Evolutionary conservation across 306 rosid species (phyloP).

Genomic region (Prunus padus): DNA sequence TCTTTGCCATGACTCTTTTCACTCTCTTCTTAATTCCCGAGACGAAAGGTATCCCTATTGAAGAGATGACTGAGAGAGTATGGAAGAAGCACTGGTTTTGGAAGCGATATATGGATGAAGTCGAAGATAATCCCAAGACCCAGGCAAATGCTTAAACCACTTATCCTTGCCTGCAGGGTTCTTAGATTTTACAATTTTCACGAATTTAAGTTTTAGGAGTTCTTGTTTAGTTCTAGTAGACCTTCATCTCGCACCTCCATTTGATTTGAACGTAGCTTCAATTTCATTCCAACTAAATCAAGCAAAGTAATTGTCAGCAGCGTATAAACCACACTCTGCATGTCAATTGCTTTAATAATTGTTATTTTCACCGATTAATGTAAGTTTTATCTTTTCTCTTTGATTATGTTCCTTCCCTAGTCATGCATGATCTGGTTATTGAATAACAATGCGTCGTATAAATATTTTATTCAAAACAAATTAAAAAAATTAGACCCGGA

Average conservation of each 20-base stretch:
- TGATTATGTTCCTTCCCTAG: background rate
- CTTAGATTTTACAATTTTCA: background rate
- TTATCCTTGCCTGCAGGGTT: background rate
- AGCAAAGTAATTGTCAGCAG: background rate
- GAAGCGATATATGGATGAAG: constrained; percentile 36
- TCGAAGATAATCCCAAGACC: background rate
- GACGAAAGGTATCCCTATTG: constrained; percentile 51
- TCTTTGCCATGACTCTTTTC: constrained; percentile 35
- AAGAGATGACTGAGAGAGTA: constrained; percentile 49
- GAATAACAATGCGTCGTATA: too few relatives aligned
- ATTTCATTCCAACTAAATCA: too few relatives aligned
- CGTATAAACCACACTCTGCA: background rate
- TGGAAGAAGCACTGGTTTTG: constrained; percentile 61
- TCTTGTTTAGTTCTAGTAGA: background rate
- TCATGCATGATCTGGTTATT: too few relatives aligned
- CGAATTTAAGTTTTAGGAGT: background rate
- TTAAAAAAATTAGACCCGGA: too few relatives aligned
- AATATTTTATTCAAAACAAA: too few relatives aligned
- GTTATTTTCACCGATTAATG: background rate
- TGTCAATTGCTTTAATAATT: background rate
- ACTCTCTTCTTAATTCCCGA: constrained; percentile 45
- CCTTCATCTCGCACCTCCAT: background rate
- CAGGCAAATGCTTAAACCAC: background rate
- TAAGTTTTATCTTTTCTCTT: background rate
- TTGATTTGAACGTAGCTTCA: background rate